Base-by-base conservation (phyloP, 1,284 basidiomycete species). In the Neonothopanus nambi region DNA sequence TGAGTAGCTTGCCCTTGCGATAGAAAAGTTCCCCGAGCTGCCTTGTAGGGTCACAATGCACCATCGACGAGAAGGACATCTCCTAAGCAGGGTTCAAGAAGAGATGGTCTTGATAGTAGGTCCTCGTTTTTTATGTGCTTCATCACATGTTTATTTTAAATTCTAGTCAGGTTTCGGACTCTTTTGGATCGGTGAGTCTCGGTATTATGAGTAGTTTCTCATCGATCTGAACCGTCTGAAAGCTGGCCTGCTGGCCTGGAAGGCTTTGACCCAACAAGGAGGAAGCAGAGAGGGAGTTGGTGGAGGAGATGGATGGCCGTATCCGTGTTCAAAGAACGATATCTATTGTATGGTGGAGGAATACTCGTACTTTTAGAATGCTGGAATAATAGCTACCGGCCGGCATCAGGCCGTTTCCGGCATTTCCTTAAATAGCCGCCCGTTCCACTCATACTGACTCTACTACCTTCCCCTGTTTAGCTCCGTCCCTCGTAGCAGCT, bases 291-390 rank as follows among this genome's bases (percentile, higher is more conserved):
- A 40, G 57, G 45, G 60, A 13, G 13, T 33, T 33, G n/a, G n/a
- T 33, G 30, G 9, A 11, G 30, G 30, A 33, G 30, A 33, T 40
- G 61, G 64, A 30, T 65, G 67, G 59, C 70, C 79, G 41, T 78
- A 80, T 66, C 78, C 79, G 4, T 89, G 87, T 66, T 71, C 70
- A 51, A 72, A 72, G 42, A 80, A 84, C 56, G 83, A 83, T 54
- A 70, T 75, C 35, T 82, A 86, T 59, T 90, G 87, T 61, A 74
- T 87, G 24, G 78, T 85, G 13, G 88, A 90, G 61, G 88, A 90
- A 63, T 90, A 82, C 74, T 76, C 74, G 18, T 88, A 78, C 70
- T 86, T 74, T 62, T 87, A 26, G 36, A 18, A 44, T 38, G n/a
- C n/a, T n/a, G n/a, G n/a, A n/a, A 45, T 43, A 43, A 30, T 24